phyloP scores from a whole-genome alignment of 2,329 filamentous ascomycete genomes.

The Gaeumannomyces tritici region DNA sequence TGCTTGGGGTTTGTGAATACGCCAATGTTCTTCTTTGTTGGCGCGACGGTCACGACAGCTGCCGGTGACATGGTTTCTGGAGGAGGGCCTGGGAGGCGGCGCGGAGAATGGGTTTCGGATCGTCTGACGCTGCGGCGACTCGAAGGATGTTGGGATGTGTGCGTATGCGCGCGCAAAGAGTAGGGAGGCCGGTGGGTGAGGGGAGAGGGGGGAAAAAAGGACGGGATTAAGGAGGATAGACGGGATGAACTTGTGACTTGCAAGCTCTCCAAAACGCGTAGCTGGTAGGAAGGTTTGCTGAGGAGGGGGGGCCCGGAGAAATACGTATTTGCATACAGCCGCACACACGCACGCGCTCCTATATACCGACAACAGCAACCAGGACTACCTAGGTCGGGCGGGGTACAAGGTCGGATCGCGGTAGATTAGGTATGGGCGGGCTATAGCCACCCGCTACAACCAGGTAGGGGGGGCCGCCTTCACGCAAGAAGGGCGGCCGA shows the following conservation, averaged over 20 bases:
- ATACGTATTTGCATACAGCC: not conserved
- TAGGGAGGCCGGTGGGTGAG: not conserved
- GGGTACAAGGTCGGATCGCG: not conserved
- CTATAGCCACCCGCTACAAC: too few species aligned
- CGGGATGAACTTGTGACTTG: not conserved
- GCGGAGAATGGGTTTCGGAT: not conserved
- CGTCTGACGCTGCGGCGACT: not conserved
- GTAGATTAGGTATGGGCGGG: not conserved
- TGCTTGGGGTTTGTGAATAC: conserved; percentile 93
- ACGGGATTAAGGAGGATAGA: not conserved
- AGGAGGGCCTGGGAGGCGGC: not conserved
- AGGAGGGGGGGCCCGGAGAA: not conserved
- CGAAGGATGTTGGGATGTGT: not conserved
- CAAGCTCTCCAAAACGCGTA: not conserved
- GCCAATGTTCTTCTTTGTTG: conserved; percentile 79
- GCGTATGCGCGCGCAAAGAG: not conserved
- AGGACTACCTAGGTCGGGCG: not conserved
- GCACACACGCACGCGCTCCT: not conserved
- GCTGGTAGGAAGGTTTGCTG: not conserved
- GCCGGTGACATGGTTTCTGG: not conserved
- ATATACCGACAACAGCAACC: not conserved
- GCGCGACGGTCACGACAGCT: conserved; percentile 7
- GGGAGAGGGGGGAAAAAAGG: not conserved
- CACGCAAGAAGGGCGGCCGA: not conserved
- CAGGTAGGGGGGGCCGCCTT: too few species aligned